Base-by-base conservation (phyloP, 2,329 filamentous ascomycete genomes). In the Alternaria burnsii region DNA sequence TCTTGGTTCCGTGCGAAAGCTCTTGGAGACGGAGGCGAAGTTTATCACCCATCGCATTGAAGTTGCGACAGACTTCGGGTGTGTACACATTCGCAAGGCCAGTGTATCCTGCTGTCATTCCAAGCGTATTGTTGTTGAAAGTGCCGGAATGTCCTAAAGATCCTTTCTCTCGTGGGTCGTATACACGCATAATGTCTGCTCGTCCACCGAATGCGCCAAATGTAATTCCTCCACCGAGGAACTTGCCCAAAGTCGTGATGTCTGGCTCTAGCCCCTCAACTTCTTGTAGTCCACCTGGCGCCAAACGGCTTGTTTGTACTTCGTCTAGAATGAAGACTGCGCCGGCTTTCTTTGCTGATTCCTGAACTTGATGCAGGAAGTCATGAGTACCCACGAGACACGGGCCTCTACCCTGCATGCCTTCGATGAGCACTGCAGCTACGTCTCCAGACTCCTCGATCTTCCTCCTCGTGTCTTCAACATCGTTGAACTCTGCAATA, bases 301-400 rank as follows among this genome's bases (percentile, higher is more conserved):
- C 65, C 26, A 73, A 55, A 2, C 70, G 66, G 59, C 65, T 69
- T 14, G 70, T 72, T 58, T 71, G 69, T 3, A 73, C 89, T 76
- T 92, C 90, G 71, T 92, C 90, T 14, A 91, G 79, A 36, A 92
- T 87, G 64, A 92, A 83, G 1, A 92, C 59, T 0, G 86, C 85
- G 2, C 84, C 85, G 0, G 80, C 75, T 69, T 82, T 76, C 30
- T 75, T 78, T 1, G 87, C 83, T 6, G 81, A 78, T 0, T 80
- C 73, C 44, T 85, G 84, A 5, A 90, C 75, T 2, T 80, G 80
- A 10, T 73, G 61, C 26, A 90, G 73, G 64, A 91, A 91, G 18
- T 82, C 82, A 2, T 50, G 53, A 0, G 76, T 80, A 0, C 80
- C 88, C 0, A 81, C 78, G 6, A 88, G 83, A 54, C 84, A 86